phyloP scores from a whole-genome alignment of 371 early-diverging fungal species.

The Syncephalastrum sp. region DNA sequence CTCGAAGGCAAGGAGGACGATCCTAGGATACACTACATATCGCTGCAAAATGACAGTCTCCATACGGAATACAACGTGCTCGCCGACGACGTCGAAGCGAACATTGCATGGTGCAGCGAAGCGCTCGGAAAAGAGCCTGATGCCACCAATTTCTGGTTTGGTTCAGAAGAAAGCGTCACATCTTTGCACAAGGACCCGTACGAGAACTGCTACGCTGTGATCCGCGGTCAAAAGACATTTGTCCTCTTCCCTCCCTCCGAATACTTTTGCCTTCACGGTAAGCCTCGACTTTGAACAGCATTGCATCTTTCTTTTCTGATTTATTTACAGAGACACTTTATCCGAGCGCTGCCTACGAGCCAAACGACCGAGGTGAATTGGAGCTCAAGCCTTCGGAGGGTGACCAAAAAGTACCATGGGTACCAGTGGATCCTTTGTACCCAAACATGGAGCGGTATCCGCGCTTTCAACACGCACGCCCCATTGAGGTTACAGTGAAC shows the following conservation, averaged over 20 bases:
- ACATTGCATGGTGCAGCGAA: slow-evolving; percentile 63
- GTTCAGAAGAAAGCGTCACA: slow-evolving; percentile 59
- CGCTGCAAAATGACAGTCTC: slow-evolving; percentile 72
- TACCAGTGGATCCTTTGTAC: slow-evolving; percentile 61
- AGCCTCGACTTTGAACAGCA: not conserved
- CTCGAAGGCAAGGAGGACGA: slow-evolving; percentile 27
- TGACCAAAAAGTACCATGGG: slow-evolving; percentile 56
- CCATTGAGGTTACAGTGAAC: slow-evolving; percentile 55
- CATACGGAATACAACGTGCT: slow-evolving; percentile 54
- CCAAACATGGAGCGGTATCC: slow-evolving; percentile 49
- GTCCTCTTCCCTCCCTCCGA: slow-evolving; percentile 72
- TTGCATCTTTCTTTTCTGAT: not conserved
- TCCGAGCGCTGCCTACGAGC: slow-evolving; percentile 54
- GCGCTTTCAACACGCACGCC: slow-evolving; percentile 52
- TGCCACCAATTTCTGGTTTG: slow-evolving; percentile 84
- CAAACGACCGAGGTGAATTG: slow-evolving; percentile 23
- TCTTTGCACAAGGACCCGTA: slow-evolving; percentile 82
- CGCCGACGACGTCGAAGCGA: slow-evolving; percentile 56
- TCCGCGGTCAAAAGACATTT: slow-evolving; percentile 73
- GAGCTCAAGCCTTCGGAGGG: slow-evolving; percentile 42
- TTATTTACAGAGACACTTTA: slow-evolving; percentile 49
- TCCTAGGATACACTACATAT: slow-evolving; percentile 56
- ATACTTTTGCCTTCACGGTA: slow-evolving; percentile 65
- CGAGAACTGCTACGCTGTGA: slow-evolving; percentile 77
- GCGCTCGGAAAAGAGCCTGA: slow-evolving; percentile 68